These are phyloP conservation scores for Craspedostauros australis DNA, from an alignment of 108 stramenopile genomes.

Conservation along the genomic window DNA sequence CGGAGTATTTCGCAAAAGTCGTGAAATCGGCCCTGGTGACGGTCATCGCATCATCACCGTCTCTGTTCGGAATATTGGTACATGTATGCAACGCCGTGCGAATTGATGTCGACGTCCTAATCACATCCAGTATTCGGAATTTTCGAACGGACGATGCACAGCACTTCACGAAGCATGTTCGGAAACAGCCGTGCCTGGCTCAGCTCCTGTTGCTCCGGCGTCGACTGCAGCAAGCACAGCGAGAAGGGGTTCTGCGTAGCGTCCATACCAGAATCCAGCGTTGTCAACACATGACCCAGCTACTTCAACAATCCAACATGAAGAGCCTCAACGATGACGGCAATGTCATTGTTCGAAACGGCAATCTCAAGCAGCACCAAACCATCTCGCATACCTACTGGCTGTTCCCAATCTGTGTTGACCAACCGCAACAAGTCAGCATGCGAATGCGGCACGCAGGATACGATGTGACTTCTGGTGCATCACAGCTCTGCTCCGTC, in stretches of 20 bases:
- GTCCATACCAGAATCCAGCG: conserved; percentile 13
- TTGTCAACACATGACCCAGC: conserved; percentile 16
- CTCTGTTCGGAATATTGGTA: conserved; percentile 34
- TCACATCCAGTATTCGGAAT: conserved; percentile 45
- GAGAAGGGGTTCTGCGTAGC: conserved; percentile 8
- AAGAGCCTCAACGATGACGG: too few species aligned
- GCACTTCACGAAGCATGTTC: conserved; percentile 30
- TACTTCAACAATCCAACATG: conserved; percentile 11
- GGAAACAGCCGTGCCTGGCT: conserved; percentile 48
- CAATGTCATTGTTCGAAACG: too few species aligned
- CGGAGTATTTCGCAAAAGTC: conserved; percentile 36
- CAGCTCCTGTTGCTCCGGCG: conserved; percentile 50
- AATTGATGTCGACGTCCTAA: conserved; percentile 48
- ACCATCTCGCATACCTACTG: conserved; percentile 31
- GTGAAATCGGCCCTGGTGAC: conserved; percentile 36
- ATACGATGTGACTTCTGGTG: conserved; percentile 56
- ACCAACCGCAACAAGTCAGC: conserved; percentile 30
- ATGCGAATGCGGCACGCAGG: conserved; percentile 27
- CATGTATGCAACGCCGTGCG: conserved; percentile 19
- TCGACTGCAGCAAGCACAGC: conserved; percentile 34
- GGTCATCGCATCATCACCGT: conserved; percentile 36
- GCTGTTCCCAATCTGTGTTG: conserved; percentile 28
- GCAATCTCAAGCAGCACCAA: too few species aligned
- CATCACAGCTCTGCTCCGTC: conserved; percentile 64
- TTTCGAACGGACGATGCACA: conserved; percentile 28